A percentile compares a stretch with the other conserved stretches of the same genome.
These are phyloP conservation scores for Vaccinium darrowii DNA, from an alignment of 148 eudicot species.

Conservation along the genomic window DNA sequence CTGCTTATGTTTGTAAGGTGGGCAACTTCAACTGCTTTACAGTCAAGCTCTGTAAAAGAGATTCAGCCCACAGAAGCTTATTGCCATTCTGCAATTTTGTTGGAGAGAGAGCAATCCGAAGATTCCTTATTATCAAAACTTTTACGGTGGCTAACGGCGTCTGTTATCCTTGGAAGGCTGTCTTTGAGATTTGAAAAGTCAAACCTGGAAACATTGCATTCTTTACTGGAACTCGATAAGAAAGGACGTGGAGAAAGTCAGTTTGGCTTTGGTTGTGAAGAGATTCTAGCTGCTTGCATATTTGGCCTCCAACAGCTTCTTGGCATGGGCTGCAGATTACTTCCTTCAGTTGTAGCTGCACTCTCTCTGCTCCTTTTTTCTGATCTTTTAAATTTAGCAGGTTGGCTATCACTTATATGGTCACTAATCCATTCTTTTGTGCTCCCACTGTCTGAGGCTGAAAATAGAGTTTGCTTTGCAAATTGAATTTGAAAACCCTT, in stretches of 20 bases:
- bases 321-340: constrained; percentile 45
- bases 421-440: not conserved
- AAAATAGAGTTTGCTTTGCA: not conserved
- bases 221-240: constrained; percentile 36
- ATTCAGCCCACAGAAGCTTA: constrained; percentile 23
- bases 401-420: not conserved
- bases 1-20: constrained; percentile 57
- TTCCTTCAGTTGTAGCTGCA: constrained; percentile 68
- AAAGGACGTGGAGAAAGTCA: constrained; percentile 25
- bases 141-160: constrained; percentile 82
- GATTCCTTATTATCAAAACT: constrained; percentile 60
- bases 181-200: constrained; percentile 34
- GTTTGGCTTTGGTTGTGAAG: constrained; percentile 35
- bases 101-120: constrained; percentile 27
- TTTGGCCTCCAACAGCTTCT: constrained; percentile 64
- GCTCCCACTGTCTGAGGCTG: not conserved
- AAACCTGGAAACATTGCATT: constrained; percentile 39
- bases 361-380: too few relatives aligned
- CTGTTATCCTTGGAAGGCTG: constrained; percentile 52
- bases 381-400: too few relatives aligned
- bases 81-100: constrained; percentile 2
- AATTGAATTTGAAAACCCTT: not conserved
- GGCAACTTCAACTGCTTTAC: constrained; percentile 71
- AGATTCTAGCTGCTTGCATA: constrained; percentile 50
- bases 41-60: constrained; percentile 32